Evolutionary conservation across 2,329 filamentous ascomycete species (phyloP).

Genomic region (Dothidotthia symphoricarpi): DNA sequence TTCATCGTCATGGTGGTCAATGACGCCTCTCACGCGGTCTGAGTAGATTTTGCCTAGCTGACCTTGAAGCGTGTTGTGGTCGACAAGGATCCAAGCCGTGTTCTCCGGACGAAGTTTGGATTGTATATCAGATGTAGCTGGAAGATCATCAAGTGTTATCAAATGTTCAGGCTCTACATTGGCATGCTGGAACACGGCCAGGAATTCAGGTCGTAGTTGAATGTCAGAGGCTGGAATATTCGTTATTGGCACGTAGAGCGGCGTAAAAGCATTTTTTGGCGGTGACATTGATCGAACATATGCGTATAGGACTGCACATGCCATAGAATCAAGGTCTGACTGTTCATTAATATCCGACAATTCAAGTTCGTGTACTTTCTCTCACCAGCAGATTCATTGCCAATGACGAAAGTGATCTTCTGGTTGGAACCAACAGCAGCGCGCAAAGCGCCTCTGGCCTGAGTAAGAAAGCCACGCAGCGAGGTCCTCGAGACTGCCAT

Average conservation of each 20-base stretch:
- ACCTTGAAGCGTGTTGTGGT: conserved; percentile 74
- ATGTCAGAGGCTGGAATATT: conserved; percentile 70
- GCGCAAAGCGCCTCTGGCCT: conserved; percentile 46
- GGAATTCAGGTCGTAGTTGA: conserved; percentile 69
- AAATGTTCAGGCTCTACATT: conserved; percentile 61
- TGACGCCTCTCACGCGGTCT: conserved; percentile 59
- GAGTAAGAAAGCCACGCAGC: conserved; percentile 47
- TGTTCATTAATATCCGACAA: conserved; percentile 11
- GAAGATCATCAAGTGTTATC: conserved; percentile 62
- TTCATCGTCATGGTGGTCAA: conserved; percentile 82
- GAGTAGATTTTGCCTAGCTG: conserved; percentile 56
- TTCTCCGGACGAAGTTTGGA: conserved; percentile 51
- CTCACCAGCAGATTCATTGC: conserved; percentile 54
- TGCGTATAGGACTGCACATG: conserved; percentile 69
- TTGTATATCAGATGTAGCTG: conserved; percentile 52
- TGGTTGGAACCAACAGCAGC: conserved; percentile 42
- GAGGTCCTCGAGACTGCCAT: conserved; percentile 49
- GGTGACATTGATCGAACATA: conserved; percentile 66
- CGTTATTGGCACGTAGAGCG: conserved; percentile 68
- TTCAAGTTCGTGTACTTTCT: background rate
- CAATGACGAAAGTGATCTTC: conserved; percentile 52
- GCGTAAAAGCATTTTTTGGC: conserved; percentile 45
- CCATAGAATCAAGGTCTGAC: conserved; percentile 77
- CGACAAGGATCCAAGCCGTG: conserved; percentile 71
- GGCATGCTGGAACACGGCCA: conserved; percentile 61